A percentile compares a stretch with the other conserved stretches of the same genome.
These are phyloP conservation scores for Neurospora sp. DNA, from an alignment of 495 filamentous ascomycete genomes.

Conservation along the genomic window DNA sequence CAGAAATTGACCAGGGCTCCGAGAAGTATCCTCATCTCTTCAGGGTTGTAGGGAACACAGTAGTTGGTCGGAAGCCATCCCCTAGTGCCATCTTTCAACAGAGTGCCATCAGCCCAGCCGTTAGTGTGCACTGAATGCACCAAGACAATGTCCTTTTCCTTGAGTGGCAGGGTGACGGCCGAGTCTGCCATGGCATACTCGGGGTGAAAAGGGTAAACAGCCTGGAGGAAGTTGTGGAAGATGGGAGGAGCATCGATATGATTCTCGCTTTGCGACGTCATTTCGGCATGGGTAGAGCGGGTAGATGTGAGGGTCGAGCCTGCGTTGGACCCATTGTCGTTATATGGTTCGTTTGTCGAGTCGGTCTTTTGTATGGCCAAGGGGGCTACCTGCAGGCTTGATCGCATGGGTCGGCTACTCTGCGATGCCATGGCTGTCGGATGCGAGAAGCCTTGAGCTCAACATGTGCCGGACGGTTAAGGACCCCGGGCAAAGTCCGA, in stretches of 20 bases:
- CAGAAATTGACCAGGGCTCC: slow-evolving; percentile 85
- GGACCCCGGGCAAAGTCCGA: not conserved
- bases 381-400: slow-evolving; percentile 62
- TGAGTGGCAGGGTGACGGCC: slow-evolving; percentile 79
- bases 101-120: slow-evolving; percentile 98
- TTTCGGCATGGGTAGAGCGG: slow-evolving; percentile 40
- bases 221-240: slow-evolving; percentile 91
- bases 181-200: slow-evolving; percentile 54
- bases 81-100: slow-evolving; percentile 74
- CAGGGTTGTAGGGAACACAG: slow-evolving; percentile 85
- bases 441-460: slow-evolving; percentile 7
- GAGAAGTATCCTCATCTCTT: slow-evolving; percentile 73
- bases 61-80: slow-evolving; percentile 99
- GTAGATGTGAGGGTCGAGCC: slow-evolving; percentile 27
- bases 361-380: slow-evolving; percentile 56
- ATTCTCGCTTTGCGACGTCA: slow-evolving; percentile 53
- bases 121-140: slow-evolving; percentile 97
- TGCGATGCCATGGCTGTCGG: slow-evolving; percentile 39
- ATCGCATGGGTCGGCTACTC: slow-evolving; percentile 39
- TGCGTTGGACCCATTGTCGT: slow-evolving; percentile 30
- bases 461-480: slow-evolving; percentile 26
- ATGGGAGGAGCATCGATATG: slow-evolving; percentile 36
- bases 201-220: slow-evolving; percentile 91
- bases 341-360: not conserved
- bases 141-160: slow-evolving; percentile 83